phyloP scores from a whole-genome alignment of 2,329 filamentous ascomycete genomes.

The Grosmannia clavigera region DNA sequence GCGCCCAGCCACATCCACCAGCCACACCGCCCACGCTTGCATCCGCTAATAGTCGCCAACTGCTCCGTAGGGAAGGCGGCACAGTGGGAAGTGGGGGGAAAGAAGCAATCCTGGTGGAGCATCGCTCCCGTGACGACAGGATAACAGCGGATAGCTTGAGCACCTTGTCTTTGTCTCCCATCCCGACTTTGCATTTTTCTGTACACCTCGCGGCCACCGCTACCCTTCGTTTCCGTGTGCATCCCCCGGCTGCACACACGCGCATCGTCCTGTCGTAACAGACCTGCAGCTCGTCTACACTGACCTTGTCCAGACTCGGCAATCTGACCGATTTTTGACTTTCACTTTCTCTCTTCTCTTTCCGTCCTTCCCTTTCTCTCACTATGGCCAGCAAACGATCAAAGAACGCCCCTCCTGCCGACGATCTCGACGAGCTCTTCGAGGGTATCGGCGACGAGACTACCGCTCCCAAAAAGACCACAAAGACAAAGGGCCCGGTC shows the following conservation, averaged over 20 bases:
- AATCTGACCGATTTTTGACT: not conserved
- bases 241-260: too few species aligned
- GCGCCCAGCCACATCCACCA: not conserved
- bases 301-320: too few species aligned
- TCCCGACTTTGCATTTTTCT: too few species aligned
- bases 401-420: constrained; percentile 40
- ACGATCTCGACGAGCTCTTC: constrained; percentile 55
- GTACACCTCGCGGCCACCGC: too few species aligned
- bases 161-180: too few species aligned
- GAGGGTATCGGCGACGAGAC: constrained; percentile 45
- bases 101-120: not conserved
- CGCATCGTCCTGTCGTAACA: too few species aligned
- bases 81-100: not conserved
- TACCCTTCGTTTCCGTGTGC: too few species aligned
- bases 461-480: constrained; percentile 37
- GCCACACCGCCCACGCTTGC: not conserved
- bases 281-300: too few species aligned
- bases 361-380: not conserved
- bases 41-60: not conserved
- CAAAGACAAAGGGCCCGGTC: constrained; percentile 26
- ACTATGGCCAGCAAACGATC: constrained; percentile 46
- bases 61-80: not conserved
- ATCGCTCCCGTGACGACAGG: not conserved
- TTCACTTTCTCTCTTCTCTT: not conserved
- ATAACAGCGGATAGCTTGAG: not conserved